phyloP scores from a whole-genome alignment of 176 grass and related monocot genomes.

The Oropetium thomaeum region DNA sequence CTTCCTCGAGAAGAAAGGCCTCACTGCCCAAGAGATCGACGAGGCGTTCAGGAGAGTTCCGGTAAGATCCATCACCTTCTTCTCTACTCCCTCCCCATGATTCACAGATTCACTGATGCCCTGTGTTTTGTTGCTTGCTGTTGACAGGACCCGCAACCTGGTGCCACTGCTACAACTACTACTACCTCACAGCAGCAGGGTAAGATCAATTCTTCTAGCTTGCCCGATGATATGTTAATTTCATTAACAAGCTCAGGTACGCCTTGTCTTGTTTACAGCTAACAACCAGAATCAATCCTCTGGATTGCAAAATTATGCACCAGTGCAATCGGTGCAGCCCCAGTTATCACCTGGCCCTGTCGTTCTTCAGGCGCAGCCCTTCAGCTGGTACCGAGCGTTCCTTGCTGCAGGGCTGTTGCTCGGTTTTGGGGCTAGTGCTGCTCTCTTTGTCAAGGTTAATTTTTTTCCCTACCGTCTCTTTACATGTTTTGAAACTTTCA shows the following conservation, averaged over 20 bases:
- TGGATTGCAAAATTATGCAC: conserved; percentile 16
- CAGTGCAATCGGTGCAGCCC: conserved; percentile 26
- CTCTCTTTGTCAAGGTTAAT: conserved; percentile 68
- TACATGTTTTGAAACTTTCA: neutral
- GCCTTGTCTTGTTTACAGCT: conserved; percentile 29
- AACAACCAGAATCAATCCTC: conserved; percentile 10
- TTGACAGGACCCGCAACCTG: conserved; percentile 64
- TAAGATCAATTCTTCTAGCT: neutral
- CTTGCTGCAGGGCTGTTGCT: conserved; percentile 60
- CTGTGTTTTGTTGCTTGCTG: neutral
- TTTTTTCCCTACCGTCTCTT: neutral
- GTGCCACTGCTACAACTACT: conserved; percentile 9
- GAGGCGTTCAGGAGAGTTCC: conserved; percentile 92
- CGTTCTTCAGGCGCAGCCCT: conserved; percentile 11
- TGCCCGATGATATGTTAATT: neutral
- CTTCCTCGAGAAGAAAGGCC: conserved; percentile 90
- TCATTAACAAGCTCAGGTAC: neutral
- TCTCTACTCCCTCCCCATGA: neutral
- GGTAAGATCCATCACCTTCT: conserved; percentile 36
- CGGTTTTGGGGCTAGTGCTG: conserved; percentile 66
- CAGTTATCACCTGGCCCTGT: conserved; percentile 28
- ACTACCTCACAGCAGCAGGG: conserved; percentile 34
- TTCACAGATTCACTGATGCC: neutral
- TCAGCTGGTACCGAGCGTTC: conserved; percentile 77
- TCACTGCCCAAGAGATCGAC: conserved; percentile 85